phyloP scores from a whole-genome alignment of 2,329 filamentous ascomycete species.

The Aotearoamyces nothofagi region DNA sequence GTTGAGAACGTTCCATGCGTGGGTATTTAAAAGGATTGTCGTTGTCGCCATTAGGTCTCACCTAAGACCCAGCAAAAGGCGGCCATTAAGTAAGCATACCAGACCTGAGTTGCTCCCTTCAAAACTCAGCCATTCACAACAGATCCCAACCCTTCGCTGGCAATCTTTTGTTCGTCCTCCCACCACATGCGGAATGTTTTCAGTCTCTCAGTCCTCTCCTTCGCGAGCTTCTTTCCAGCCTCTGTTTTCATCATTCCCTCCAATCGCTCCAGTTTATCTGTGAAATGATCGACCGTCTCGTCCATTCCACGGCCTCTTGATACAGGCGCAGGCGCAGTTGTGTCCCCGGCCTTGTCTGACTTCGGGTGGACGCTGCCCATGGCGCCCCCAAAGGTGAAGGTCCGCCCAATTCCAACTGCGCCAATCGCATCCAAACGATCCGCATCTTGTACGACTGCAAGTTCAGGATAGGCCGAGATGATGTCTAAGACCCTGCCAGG shows the following conservation, averaged over 20 bases:
- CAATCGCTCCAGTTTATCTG: conserved; percentile 59
- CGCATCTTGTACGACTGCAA: conserved; percentile 83
- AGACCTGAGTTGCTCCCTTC: no score
- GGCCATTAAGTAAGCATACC: no score
- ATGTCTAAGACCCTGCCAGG: conserved; percentile 41
- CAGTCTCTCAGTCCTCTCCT: conserved; percentile 36
- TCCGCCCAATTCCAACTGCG: conserved; percentile 67
- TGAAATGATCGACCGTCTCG: conserved; percentile 59
- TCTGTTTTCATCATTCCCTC: conserved; percentile 48
- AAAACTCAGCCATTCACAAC: no score
- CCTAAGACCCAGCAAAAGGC: no score
- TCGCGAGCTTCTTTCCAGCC: conserved; percentile 35
- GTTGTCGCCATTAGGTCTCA: no score
- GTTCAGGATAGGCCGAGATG: conserved; percentile 51
- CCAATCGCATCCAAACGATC: conserved; percentile 90
- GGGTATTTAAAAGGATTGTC: no score
- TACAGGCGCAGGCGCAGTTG: no score
- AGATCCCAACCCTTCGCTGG: conserved; percentile 10
- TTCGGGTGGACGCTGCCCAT: no score
- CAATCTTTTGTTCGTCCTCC: conserved; percentile 29
- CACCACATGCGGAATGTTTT: conserved; percentile 40
- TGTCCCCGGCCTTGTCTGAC: conserved; percentile 2
- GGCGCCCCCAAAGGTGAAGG: conserved; percentile 64
- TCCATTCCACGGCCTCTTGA: conserved; percentile 36
- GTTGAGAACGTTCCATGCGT: no score